Base-by-base conservation (phyloP, 805 yeast species). In the Spathaspora passalidarum region DNA sequence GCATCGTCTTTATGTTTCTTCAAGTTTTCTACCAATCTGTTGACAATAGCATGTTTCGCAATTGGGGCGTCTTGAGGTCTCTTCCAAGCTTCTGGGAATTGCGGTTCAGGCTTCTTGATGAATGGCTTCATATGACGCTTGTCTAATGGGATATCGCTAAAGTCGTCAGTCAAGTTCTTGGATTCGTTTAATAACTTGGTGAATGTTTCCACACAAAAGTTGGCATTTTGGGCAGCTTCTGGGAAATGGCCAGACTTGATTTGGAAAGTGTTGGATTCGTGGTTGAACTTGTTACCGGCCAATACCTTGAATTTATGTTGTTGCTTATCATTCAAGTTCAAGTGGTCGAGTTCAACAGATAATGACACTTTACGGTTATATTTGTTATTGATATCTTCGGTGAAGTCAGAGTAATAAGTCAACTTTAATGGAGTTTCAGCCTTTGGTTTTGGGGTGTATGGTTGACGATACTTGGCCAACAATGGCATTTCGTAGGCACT, bases 401-500 rank as follows among this genome's bases (percentile, higher is more conserved):
- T 61, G 57, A 82, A 87, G 36, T 86, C 81, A 14, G 87, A 80
- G 29, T 60, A 59, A 69, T 83, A 91, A 54, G 82, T 80, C 59
- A 86, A 86, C 32, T 72, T 71, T 35, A 90, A 69, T 4, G 90
- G 89, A 8, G 73, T 63, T 21, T 72, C 69, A 14, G 57, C 60
- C 9, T 55, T 53, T 5, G 73, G 53, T 11, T 72, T 72, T 17
- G 84, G 84, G 26, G 58, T 62, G 69, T 87, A 91, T 49, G 74
- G 76, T 64, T 85, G 81, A 55, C 92, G 84, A 61, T 76, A 86
- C 63, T 88, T 82, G 36, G 84, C 82, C 52, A 94, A 74, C 46
- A 81, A 77, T 5, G 99, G 99, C 74, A 92, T 77, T 62, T 92
- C 98, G 67, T 85, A 92, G 0, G 97, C 97, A 9, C 95, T 88